These are phyloP conservation scores for Talaromyces islandicus DNA, from an alignment of 2,329 filamentous ascomycete species.

Conservation along the genomic window DNA sequence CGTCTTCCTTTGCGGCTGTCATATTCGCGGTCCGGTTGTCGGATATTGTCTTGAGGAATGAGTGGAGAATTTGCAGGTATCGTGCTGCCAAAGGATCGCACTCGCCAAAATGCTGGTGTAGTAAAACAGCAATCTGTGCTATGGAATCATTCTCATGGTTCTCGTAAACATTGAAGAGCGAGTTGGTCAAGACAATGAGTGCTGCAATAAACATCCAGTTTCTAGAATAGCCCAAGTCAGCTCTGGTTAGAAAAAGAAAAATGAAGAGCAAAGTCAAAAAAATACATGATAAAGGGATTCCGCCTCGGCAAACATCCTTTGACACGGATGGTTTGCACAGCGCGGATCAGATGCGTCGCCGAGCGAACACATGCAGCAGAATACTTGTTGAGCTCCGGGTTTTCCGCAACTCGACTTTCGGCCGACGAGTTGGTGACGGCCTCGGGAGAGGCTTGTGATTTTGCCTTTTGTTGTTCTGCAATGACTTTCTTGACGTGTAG, in stretches of 20 bases:
- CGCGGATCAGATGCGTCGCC: slow-evolving; percentile 45
- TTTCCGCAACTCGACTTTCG: slow-evolving; percentile 12
- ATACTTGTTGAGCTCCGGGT: slow-evolving; percentile 21
- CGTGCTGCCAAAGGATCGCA: slow-evolving; percentile 46
- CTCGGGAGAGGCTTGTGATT: slow-evolving; percentile 7
- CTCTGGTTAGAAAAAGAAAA: not conserved
- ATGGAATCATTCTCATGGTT: slow-evolving; percentile 43
- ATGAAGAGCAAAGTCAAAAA: not conserved
- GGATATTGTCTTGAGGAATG: slow-evolving; percentile 36
- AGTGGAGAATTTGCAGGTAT: slow-evolving; percentile 46
- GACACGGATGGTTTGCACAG: slow-evolving; percentile 43
- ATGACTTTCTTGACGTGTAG: slow-evolving; percentile 16
- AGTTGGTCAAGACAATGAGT: slow-evolving; percentile 52
- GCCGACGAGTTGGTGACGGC: slow-evolving; percentile 13
- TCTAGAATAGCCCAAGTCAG: slow-evolving; percentile 30
- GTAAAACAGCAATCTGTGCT: slow-evolving; percentile 39
- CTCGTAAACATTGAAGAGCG: slow-evolving; percentile 47
- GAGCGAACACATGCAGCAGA: slow-evolving; percentile 48
- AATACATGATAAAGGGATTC: slow-evolving; percentile 53
- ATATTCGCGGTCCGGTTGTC: slow-evolving; percentile 8
- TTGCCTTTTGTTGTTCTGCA: slow-evolving; percentile 2
- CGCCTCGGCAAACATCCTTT: slow-evolving; percentile 44
- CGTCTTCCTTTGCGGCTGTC: slow-evolving; percentile 1
- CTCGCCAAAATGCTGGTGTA: slow-evolving; percentile 46
- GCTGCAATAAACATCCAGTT: slow-evolving; percentile 53